Evolutionary conservation across 805 yeast genomes (phyloP).

Genomic region (Lachancea nothofagi): DNA sequence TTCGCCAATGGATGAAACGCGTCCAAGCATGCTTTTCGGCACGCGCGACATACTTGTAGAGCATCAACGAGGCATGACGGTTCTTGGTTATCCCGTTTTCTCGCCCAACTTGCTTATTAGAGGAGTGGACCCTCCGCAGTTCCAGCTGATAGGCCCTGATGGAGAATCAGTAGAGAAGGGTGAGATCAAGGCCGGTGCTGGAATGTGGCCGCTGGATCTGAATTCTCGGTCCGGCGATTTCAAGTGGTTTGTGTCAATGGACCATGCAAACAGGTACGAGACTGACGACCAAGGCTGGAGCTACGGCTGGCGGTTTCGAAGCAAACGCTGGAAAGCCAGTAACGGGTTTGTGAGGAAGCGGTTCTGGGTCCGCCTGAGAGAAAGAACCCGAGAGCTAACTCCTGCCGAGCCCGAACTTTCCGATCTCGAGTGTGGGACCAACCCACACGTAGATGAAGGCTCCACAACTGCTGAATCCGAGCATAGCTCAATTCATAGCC

Average conservation of each 20-base stretch:
- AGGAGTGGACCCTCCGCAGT: slow-evolving; percentile 42
- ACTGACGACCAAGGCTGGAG: slow-evolving; percentile 86
- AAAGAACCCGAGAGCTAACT: slow-evolving; percentile 2
- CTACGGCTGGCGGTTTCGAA: slow-evolving; percentile 49
- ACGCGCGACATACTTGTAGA: slow-evolving; percentile 42
- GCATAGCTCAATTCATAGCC: neutral
- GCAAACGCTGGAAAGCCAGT: slow-evolving; percentile 57
- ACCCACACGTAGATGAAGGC: too few relatives aligned
- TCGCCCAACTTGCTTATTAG: slow-evolving; percentile 44
- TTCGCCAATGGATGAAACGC: neutral
- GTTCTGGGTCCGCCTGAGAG: slow-evolving; percentile 48
- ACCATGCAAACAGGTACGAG: slow-evolving; percentile 39
- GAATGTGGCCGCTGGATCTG: slow-evolving; percentile 6
- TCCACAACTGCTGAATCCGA: neutral
- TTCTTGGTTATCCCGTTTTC: slow-evolving; percentile 49
- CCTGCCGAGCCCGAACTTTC: slow-evolving; percentile 2
- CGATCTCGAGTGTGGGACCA: neutral
- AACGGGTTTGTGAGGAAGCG: slow-evolving; percentile 62
- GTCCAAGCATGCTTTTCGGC: slow-evolving; percentile 1
- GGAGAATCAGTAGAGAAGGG: slow-evolving; percentile 6
- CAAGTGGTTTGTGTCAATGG: slow-evolving; percentile 70
- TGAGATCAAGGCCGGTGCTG: slow-evolving; percentile 9
- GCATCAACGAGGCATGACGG: slow-evolving; percentile 49
- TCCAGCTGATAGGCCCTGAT: slow-evolving; percentile 24
- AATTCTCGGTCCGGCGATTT: slow-evolving; percentile 29